Conservation (phyloP, 768 basidiomycete genomes). For the Agaricus bisporus region DNA sequence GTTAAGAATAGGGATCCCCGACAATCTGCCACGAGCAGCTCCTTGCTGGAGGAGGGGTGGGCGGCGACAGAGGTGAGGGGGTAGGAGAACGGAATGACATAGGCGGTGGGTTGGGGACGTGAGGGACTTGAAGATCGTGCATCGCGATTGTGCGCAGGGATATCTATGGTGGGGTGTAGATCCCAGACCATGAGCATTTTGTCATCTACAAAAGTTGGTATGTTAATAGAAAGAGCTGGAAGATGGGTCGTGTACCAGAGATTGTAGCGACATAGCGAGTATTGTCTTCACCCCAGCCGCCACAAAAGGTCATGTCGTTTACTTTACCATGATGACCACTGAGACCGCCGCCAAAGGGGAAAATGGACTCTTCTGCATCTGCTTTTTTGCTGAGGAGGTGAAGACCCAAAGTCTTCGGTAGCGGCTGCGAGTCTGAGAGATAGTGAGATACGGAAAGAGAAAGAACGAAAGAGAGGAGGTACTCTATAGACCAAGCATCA, state of each 20-base stretch:
- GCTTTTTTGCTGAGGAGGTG: constrained; percentile 60
- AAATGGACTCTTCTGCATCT: constrained; percentile 43
- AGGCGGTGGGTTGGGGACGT: constrained; percentile 69
- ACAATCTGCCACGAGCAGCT: constrained; percentile 72
- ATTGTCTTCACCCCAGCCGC: constrained; percentile 62
- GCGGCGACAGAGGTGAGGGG: constrained; percentile 64
- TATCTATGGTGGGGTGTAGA: constrained; percentile 51
- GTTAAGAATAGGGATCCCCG: constrained; percentile 69
- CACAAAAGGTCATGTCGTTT: constrained; percentile 77
- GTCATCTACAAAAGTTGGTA: constrained; percentile 46
- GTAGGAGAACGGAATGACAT: constrained; percentile 67
- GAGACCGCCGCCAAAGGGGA: constrained; percentile 71
- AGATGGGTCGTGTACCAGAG: constrained; percentile 42
- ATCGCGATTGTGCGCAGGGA: constrained; percentile 30
- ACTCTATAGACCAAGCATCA: constrained; percentile 74
- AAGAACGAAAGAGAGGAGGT: constrained; percentile 16
- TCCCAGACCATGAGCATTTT: constrained; percentile 87
- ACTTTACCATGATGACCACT: constrained; percentile 78
- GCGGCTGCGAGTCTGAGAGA: constrained; percentile 60
- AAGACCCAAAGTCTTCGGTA: constrained; percentile 61
- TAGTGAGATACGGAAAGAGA: background rate
- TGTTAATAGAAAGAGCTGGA: background rate
- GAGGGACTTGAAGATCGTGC: constrained; percentile 26
- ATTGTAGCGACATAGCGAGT: constrained; percentile 75
- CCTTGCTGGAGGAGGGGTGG: constrained; percentile 70